Evolutionary conservation across 257 asterid species (phyloP), one percentile per base, ranked within the genome.

Genomic region (Sherardia arvensis): DNA sequence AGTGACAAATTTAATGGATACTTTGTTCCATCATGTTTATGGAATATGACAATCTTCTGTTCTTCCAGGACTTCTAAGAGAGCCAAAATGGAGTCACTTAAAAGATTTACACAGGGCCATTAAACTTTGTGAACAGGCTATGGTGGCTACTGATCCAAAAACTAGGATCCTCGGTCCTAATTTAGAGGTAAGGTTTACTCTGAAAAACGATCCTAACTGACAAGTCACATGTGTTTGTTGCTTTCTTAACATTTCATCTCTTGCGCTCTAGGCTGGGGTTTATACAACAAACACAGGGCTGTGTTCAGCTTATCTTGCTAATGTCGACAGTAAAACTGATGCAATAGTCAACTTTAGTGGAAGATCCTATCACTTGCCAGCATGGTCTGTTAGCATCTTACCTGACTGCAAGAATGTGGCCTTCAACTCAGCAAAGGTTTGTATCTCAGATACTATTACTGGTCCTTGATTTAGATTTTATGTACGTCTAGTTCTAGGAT

Each of bases 371-470:
- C 72, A 65, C 58, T 68, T 90, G 74, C 94, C 95, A 43, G 92
- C 94, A 21, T 87, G 95, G 95, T 87, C 94, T 53, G 94, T 90
- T 70, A 87, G 95, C 88, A 85, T 90, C 78, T 76, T 90, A 73
- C 95, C 95, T 10, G 95, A 90, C 79, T 87, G 97, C 87, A 79
- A 83, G 70, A 85, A 74, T 53, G 95, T 83, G 34, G 90, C 72
- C 51, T 77, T 80, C 59, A 90, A 85, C 67, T 78, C 97, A 48
- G 97, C 94, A 12, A 85, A 90, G 86, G 95, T 90, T 76, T 47
- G 81, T 40, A 36, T 67, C 57, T 3, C 18, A 25, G 28, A 33
- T 49, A 26, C 15, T 34, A 22, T 47, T 40, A 40, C 49, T 43
- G 15, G n/a, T 43, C 49, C 49, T 14, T 8, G 45, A 36, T 36